Base-by-base conservation (phyloP, 352 stramenopile species). In the Globisporangium spinosum region DNA sequence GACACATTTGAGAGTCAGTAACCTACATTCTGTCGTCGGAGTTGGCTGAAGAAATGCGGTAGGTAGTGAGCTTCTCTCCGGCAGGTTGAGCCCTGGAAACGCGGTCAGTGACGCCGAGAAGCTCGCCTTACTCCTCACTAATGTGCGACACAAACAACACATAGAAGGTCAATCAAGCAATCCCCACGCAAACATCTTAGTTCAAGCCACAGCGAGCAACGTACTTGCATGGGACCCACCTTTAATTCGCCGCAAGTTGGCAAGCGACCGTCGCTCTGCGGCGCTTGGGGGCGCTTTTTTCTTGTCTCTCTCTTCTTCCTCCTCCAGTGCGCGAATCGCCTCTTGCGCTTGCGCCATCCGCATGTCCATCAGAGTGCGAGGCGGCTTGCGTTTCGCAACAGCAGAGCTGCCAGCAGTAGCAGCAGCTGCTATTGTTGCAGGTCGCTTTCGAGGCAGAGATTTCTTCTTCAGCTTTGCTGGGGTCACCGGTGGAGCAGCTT, bases 281-380 rank as follows among this genome's bases (percentile, higher is more conserved):
- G 29, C 55, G 54, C 23, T n/a, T 13, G 25, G 59, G 22, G 56
- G n/a, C 5, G 66, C 5, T 3, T 51, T 9, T 17, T 58, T 25
- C 38, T 51, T 35, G 2, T 55, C 12, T 58, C 65, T 65, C 25
- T 53, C 23, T 17, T 70, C 23, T 45, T 67, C 32, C 2, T 68
- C 29, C 2, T 62, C 64, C 17, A 47, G 47, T 6, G 35, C 38
- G 10, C 35, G 20, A 20, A 72, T 51, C 20, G 61, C 61, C 25
- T 70, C 49, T 43, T 71, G 65, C 3, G 72, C 65, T 59, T 75
- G 40, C 27, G 58, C 55, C 23, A 70, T 66, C 47, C 64, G 45
- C 29, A 49, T 40, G 1, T 81, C 69, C 13, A 67, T 71, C 22
- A 69, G n/a, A 32, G 40, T 61, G 15, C 20, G 40, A 0, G 22